Evolutionary conservation across 352 stramenopile species (phyloP).

Genomic region (Phytophthora fragariaefolia): DNA sequence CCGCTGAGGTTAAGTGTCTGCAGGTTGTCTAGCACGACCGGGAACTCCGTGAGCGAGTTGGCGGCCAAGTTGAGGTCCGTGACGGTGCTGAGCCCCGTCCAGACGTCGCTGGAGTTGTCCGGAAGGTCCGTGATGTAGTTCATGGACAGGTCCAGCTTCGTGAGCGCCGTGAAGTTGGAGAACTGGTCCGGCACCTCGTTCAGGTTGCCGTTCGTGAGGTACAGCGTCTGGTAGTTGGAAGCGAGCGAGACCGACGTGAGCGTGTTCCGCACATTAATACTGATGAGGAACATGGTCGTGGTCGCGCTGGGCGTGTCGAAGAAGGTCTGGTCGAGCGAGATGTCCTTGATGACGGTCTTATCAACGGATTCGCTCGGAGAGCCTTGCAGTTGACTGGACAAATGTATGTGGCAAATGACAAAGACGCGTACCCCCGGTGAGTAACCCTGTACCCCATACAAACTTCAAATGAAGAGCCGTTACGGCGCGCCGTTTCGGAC

Average conservation of each 20-base stretch:
- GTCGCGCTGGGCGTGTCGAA: conserved; percentile 50
- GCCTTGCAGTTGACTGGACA: conserved; percentile 43
- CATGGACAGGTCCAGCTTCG: conserved; percentile 47
- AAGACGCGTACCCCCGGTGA: background rate
- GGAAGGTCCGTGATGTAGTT: conserved; percentile 62
- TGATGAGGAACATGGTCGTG: conserved; percentile 45
- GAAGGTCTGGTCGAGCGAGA: conserved; percentile 58
- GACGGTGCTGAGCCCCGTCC: conserved; percentile 40
- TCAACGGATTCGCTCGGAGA: conserved; percentile 26
- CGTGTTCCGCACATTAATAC: conserved; percentile 47
- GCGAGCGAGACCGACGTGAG: conserved; percentile 41
- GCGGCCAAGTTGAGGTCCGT: conserved; percentile 45
- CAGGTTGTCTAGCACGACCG: conserved; percentile 39
- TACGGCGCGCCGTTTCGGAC: background rate
- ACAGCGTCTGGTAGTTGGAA: conserved; percentile 36
- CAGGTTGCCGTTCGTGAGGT: conserved; percentile 60
- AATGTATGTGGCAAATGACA: conserved; percentile 16
- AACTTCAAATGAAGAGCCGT: conserved; percentile 3
- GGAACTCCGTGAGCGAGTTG: conserved; percentile 56
- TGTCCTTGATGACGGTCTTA: conserved; percentile 54
- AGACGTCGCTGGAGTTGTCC: conserved; percentile 37
- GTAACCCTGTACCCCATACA: conserved; percentile 11
- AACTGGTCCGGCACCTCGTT: conserved; percentile 46
- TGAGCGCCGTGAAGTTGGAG: conserved; percentile 36
- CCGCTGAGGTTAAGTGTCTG: conserved; percentile 51